Conservation (phyloP, 805 yeast genomes). For the Starmerella ratchasimensis region DNA sequence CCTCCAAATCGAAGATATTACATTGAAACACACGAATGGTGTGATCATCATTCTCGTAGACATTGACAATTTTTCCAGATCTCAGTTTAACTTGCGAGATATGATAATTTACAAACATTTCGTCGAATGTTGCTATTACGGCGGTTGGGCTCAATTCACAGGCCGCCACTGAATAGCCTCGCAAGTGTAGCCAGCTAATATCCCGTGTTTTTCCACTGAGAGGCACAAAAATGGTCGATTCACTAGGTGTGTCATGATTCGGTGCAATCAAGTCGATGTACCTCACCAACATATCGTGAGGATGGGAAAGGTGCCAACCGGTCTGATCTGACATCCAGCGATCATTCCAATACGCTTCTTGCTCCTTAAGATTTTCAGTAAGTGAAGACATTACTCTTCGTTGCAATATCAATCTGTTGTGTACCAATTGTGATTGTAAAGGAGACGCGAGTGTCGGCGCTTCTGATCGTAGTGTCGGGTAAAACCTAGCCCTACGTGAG, state of each 20-base stretch:
- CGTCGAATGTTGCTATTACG: conserved; percentile 8
- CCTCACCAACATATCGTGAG: conserved; percentile 9
- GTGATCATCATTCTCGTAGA: neutral
- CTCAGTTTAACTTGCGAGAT: neutral
- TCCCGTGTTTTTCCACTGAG: conserved; percentile 14
- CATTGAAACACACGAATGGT: conserved; percentile 5
- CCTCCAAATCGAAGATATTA: conserved; percentile 11
- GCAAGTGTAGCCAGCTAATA: conserved; percentile 7
- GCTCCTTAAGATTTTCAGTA: conserved; percentile 1
- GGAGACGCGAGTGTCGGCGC: too few relatives aligned
- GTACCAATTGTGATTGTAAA: too few relatives aligned
- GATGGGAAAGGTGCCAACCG: conserved; percentile 12
- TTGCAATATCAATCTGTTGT: too few relatives aligned
- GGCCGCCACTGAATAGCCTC: conserved; percentile 8
- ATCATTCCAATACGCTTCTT: conserved; percentile 8
- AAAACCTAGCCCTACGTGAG: too few relatives aligned
- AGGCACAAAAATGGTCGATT: conserved; percentile 12
- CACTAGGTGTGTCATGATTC: neutral
- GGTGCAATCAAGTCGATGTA: conserved; percentile 7
- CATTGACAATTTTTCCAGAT: conserved; percentile 3
- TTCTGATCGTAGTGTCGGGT: too few relatives aligned
- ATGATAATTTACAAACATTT: conserved; percentile 5
- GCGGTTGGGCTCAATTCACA: conserved; percentile 13
- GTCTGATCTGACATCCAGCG: conserved; percentile 10
- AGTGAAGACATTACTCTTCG: too few relatives aligned